Percentiles rank a stretch among this genome's conserved stretches.
These are phyloP conservation scores for Quercus dentata DNA, from an alignment of 306 rosid genomes.

Conservation along the genomic window DNA sequence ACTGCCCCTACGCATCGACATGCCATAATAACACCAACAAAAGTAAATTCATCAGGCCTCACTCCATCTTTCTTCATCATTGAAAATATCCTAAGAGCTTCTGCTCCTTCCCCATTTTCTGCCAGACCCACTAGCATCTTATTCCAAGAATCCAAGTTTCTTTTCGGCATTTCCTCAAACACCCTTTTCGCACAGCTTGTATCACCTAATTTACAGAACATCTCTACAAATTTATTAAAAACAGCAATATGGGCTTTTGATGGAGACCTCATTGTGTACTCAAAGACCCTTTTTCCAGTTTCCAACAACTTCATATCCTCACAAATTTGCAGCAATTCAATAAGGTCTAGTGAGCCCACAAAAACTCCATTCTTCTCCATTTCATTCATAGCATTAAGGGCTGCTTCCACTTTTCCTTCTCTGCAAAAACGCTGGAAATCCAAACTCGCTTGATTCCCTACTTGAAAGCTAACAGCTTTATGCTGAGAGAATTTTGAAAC, in stretches of 20 bases:
- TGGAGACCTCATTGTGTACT: background rate
- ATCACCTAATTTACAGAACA: background rate
- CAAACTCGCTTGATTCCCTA: background rate
- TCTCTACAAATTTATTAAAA: background rate
- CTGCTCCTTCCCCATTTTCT: constrained; percentile 4
- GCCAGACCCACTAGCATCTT: background rate
- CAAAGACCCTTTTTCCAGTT: background rate
- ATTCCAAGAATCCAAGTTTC: constrained; percentile 6
- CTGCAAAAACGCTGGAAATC: background rate
- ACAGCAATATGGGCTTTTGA: background rate
- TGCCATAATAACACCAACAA: background rate
- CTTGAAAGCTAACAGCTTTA: background rate
- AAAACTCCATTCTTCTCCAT: background rate
- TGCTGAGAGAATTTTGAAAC: too few species aligned
- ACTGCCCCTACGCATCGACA: background rate
- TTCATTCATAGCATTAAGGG: background rate
- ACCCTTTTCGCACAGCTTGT: background rate
- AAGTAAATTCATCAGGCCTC: background rate
- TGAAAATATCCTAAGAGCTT: background rate
- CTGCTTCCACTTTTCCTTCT: constrained; percentile 4
- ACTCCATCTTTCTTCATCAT: background rate
- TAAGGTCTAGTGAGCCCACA: background rate
- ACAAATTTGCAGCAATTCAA: background rate
- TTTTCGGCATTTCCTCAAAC: background rate
- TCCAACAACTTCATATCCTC: background rate